Percentiles rank a stretch among this genome's conserved stretches.
These are phyloP conservation scores for Talaromyces stipitatus DNA, from an alignment of 495 filamentous ascomycete species.

Conservation along the genomic window DNA sequence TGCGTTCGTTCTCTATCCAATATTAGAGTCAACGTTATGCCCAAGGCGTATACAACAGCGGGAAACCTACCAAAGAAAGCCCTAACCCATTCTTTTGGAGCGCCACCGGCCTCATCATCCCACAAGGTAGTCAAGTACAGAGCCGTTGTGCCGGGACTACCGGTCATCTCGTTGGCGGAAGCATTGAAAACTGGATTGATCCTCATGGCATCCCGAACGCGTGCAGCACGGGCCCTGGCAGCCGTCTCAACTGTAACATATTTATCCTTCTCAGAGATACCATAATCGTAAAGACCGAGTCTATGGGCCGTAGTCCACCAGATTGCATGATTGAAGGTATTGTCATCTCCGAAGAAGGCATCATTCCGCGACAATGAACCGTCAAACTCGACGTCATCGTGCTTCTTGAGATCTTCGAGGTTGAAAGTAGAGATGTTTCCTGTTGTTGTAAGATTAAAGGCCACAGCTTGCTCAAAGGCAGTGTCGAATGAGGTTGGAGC, in stretches of 20 bases:
- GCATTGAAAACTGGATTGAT: constrained; percentile 11
- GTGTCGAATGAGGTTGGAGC: constrained; percentile 14
- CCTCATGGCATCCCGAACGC: constrained; percentile 6
- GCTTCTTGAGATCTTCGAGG: constrained; percentile 11
- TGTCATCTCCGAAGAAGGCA: constrained; percentile 12
- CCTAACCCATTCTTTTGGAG: constrained; percentile 9
- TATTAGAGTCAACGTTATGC: background rate
- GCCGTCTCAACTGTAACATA: constrained; percentile 11
- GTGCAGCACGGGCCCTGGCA: constrained; percentile 8
- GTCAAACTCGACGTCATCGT: constrained; percentile 10
- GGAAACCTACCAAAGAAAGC: constrained; percentile 10
- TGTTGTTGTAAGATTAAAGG: constrained; percentile 10
- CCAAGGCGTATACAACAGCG: background rate
- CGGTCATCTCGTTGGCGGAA: constrained; percentile 1
- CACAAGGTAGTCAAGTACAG: constrained; percentile 11
- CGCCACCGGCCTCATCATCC: constrained; percentile 8
- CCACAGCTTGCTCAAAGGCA: constrained; percentile 16
- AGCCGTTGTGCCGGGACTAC: constrained; percentile 10
- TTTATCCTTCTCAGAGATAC: background rate
- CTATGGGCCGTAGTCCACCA: constrained; percentile 10
- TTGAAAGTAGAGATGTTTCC: constrained; percentile 10
- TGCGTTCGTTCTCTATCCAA: constrained; percentile 13
- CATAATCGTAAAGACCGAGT: constrained; percentile 9
- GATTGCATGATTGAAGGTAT: constrained; percentile 6
- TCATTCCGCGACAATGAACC: constrained; percentile 19